phyloP scores from a whole-genome alignment of 2,329 filamentous ascomycete species.

The Sporothrix phasma region DNA sequence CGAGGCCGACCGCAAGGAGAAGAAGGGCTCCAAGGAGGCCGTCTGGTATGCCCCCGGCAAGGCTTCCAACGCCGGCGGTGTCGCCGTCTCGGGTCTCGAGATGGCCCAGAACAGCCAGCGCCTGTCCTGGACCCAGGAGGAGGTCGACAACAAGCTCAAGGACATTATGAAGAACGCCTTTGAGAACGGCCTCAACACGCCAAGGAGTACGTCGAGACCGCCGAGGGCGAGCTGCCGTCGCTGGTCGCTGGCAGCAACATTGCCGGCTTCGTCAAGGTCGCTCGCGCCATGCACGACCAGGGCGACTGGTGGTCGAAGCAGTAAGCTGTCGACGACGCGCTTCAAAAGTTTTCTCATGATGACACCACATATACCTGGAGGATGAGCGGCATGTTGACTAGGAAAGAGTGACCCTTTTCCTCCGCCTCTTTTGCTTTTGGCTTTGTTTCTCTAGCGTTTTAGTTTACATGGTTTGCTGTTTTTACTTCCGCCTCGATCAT shows the following conservation, averaged over 20 bases:
- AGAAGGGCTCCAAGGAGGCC: constrained; percentile 45
- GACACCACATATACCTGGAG: neutral
- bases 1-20: constrained; percentile 64
- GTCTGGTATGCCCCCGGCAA: constrained; percentile 97
- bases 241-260: constrained; percentile 94
- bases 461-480: too few species aligned
- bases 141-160: constrained; percentile 87
- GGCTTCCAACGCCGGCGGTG: constrained; percentile 94
- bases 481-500: neutral
- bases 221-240: constrained; percentile 76
- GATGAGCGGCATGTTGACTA: neutral
- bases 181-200: constrained; percentile 82
- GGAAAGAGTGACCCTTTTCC: neutral
- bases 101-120: constrained; percentile 96
- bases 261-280: constrained; percentile 95
- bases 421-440: neutral
- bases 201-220: constrained; percentile 71
- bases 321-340: constrained; percentile 11
- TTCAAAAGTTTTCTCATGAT: constrained; percentile 1
- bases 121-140: constrained; percentile 74
- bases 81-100: constrained; percentile 93
- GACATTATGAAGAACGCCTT: constrained; percentile 93
- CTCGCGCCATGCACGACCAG: constrained; percentile 87
- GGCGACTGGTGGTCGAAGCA: constrained; percentile 71
- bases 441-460: neutral